Evolutionary conservation across 1,139 yeast species (phyloP), one percentile per base, ranked within the genome.

Genomic region (Yamadazyma blattariae): DNA sequence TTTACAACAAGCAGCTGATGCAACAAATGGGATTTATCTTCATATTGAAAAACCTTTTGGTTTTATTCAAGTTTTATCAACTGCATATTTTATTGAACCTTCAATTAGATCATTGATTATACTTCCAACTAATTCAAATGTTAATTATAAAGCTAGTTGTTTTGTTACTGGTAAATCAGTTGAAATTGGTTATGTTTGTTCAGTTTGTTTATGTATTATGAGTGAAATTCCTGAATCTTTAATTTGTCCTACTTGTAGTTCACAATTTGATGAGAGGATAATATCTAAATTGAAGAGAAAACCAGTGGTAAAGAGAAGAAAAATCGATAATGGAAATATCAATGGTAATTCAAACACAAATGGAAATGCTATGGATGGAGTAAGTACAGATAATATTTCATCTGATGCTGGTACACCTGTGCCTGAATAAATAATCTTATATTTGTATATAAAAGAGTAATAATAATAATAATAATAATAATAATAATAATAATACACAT

Each of bases 71-170:
- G 65, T 67, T 7, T 53, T 69, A 25, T 52, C 66, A 40, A 79
- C 83, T 9, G 89, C 94, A 3, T 78, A 82, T 50, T 78, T 87
- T 48, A 79, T 92, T 12, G 97, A 90, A 48, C 96, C 97, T 0
- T 74, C 83, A 7, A 64, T 90, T 22, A 68, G 97, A 36, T 75
- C 79, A 10, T 77, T 81, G 37, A 69, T 94, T 24, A 81, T 88
- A 26, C 67, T 87, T 29, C 97, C 97, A 1, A 84, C 95, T 1
- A 84, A 83, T 51, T 79, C 88, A 5, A 82, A 86, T 45, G 95
- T 92, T 29, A 96, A 92, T 57, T 94, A 92, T 56, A 68, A 96
- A 44, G 97, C 99, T 1, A 89, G 96, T 23, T 92, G 99, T 58
- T 92, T 88, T 52, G 64, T 89, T 18, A 88, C 97, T 0, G 92